Evolutionary conservation across 2,329 filamentous ascomycete species (phyloP), one percentile per base, ranked within the genome.

Genomic region (Diaporthe sp.): DNA sequence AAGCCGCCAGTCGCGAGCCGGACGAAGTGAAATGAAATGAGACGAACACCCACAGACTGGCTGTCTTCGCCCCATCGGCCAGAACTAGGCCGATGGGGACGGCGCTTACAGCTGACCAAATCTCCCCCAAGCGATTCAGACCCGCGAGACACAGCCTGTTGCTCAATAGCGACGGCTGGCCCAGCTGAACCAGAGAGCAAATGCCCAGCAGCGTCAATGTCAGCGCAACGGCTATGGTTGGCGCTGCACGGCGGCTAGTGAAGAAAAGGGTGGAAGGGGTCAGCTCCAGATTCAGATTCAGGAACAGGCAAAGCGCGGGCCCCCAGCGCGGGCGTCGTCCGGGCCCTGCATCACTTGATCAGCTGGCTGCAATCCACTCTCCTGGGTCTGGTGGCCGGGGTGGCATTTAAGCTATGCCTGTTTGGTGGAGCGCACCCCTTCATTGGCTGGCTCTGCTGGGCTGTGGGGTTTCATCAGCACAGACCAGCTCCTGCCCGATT

Each of bases 1-100:
- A 70, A 70, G 65, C 22, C 65, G 19, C 49, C 49, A 70, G 65
- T 34, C 49, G 65, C 49, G 65, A 70, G n/a, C 49, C 65, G 49
- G 65, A 70, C 46, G 34, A 70, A 31, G 65, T 70, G 34, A 55
- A 70, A 70, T 55, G 58, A 73, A 65, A 73, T 73, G 71, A 73
- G 58, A 46, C 37, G 46, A 46, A 25, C 58, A 73, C 46, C 34
- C 46, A 53, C 65, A 53, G 15, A 51, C 28, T 51, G 62, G 31
- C 55, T 25, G 46, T 22, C 46, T 46, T 55, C 17, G 65, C 31
- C 65, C 65, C 65, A 42, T 55, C 65, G 65, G 65, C 65, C 65
- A 39, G 34, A 25, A 39, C 46, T 70, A 49, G 28, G 9, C 31
- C 34, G 49, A 19, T 55, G 49, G 49, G 6, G 49, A 55, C 13